phyloP scores from a whole-genome alignment of 164 flowering plant genomes.

The Annona squamosa region DNA sequence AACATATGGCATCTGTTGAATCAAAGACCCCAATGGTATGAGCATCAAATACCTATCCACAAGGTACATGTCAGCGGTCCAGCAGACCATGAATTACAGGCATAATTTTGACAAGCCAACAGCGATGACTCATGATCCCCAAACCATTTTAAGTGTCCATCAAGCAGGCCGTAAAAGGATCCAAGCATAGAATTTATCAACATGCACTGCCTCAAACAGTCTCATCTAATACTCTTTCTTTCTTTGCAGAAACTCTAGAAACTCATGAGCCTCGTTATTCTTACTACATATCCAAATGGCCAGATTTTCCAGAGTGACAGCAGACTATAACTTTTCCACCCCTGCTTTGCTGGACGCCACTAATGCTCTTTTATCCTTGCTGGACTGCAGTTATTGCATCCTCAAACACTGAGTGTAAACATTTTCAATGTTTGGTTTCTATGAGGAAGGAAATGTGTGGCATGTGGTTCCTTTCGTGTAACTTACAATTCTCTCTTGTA shows the following conservation, averaged over 20 bases:
- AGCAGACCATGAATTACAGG: not conserved
- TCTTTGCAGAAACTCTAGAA: slow-evolving; percentile 1
- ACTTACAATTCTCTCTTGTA: not conserved
- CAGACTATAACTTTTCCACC: not conserved
- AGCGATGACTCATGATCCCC: not conserved
- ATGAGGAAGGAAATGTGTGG: not conserved
- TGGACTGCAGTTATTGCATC: not conserved
- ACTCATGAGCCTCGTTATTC: not conserved
- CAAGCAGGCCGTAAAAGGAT: not conserved
- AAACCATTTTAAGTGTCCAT: not conserved
- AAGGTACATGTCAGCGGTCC: not conserved
- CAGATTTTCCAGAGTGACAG: not conserved
- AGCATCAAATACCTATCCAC: not conserved
- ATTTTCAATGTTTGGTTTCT: not conserved
- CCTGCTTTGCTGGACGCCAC: too few species aligned
- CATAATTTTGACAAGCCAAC: not conserved
- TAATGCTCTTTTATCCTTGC: not conserved
- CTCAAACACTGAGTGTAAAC: not conserved
- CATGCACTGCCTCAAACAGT: not conserved
- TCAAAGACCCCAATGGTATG: not conserved
- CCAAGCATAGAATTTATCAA: not conserved
- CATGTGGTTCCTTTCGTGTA: not conserved
- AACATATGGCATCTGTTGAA: not conserved
- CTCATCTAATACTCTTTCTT: not conserved
- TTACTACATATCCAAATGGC: not conserved